Conservation (phyloP, 495 filamentous ascomycete genomes). For the Neurospora sublineolata region DNA sequence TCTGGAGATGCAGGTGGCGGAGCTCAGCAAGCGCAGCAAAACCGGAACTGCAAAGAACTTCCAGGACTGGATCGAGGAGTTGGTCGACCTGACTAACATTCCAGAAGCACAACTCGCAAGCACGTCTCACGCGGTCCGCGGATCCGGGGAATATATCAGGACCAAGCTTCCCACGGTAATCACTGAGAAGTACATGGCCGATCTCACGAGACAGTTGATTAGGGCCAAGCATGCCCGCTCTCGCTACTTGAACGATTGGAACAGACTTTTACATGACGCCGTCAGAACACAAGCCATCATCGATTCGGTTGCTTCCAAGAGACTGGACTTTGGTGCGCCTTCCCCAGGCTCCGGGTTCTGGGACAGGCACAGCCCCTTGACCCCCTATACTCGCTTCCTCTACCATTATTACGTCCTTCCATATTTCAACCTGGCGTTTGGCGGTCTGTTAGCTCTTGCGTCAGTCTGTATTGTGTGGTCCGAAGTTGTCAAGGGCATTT, state of each 20-base stretch:
- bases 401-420: conserved; percentile 62
- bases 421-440: conserved; percentile 46
- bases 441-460: conserved; percentile 54
- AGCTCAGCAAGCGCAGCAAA: conserved; percentile 63
- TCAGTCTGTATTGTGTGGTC: conserved; percentile 84
- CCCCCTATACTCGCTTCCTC: conserved; percentile 74
- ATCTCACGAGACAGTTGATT: conserved; percentile 68
- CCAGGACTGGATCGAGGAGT: conserved; percentile 87
- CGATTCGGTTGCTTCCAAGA: conserved; percentile 70
- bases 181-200: conserved; percentile 85
- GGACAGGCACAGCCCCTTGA: conserved; percentile 52
- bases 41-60: conserved; percentile 70
- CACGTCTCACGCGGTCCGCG: conserved; percentile 24
- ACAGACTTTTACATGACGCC: conserved; percentile 59
- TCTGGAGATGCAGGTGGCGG: conserved; percentile 64
- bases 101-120: conserved; percentile 49
- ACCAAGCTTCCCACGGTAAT: conserved; percentile 62
- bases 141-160: conserved; percentile 26
- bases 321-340: conserved; percentile 57
- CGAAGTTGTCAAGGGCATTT: conserved; percentile 68
- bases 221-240: conserved; percentile 72
- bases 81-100: conserved; percentile 61
- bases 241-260: conserved; percentile 79
- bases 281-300: conserved; percentile 68
- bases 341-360: conserved; percentile 43